Conservation (phyloP, 495 filamentous ascomycete species). For the Margaritispora aquatica region DNA sequence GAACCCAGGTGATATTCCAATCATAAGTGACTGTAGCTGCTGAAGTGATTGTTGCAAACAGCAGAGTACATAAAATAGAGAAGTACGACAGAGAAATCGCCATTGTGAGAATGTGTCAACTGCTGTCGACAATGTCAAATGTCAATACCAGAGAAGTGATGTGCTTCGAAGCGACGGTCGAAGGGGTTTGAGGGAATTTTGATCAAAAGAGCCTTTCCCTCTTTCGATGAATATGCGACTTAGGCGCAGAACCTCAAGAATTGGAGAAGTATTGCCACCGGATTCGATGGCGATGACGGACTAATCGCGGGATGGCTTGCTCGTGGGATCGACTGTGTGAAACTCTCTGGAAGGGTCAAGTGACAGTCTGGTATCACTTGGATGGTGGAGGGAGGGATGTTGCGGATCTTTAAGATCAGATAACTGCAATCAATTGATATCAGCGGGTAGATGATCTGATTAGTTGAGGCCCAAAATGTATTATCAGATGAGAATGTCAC, state of each 20-base stretch:
- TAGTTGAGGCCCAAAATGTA: background rate
- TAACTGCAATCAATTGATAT: background rate
- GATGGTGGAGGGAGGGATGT: background rate
- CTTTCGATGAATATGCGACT: background rate
- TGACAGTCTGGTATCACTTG: background rate
- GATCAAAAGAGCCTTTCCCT: background rate
- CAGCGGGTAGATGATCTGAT: constrained; percentile 5
- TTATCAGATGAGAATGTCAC: background rate
- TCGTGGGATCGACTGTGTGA: background rate
- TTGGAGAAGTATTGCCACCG: background rate
- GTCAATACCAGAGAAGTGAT: constrained; percentile 6
- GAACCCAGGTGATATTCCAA: constrained; percentile 77
- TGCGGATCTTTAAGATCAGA: background rate
- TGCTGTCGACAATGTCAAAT: too few species aligned
- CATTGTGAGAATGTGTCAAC: constrained; percentile 15
- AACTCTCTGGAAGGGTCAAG: background rate
- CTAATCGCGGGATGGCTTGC: background rate
- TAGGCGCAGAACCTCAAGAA: background rate
- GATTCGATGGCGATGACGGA: background rate
- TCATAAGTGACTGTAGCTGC: constrained; percentile 67
- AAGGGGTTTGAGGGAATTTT: constrained; percentile 4
- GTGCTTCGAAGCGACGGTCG: background rate
- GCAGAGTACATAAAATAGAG: constrained; percentile 28
- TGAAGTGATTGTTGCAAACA: constrained; percentile 31
- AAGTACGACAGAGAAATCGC: constrained; percentile 22